phyloP scores from a whole-genome alignment of 768 basidiomycete species.

The Boletus bicolor region DNA sequence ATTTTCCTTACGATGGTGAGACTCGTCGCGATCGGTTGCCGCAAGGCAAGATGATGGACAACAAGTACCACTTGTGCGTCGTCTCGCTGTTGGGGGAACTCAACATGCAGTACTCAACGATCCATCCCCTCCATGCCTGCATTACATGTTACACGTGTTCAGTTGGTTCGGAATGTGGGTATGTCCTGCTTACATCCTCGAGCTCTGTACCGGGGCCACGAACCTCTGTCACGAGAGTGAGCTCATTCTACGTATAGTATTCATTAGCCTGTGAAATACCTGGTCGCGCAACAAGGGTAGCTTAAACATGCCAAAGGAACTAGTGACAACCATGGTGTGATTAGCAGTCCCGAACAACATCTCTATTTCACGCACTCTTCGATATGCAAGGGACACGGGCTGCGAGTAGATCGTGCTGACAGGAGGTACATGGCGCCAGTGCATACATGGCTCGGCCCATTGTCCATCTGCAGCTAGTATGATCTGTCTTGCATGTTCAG shows the following conservation, averaged over 20 bases:
- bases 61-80: constrained; percentile 48
- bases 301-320: too few relatives aligned
- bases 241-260: background rate
- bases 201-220: background rate
- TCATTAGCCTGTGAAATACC: background rate
- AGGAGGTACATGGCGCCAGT: background rate
- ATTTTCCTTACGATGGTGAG: constrained; percentile 58
- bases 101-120: too few relatives aligned
- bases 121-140: too few relatives aligned
- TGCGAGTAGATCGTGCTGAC: background rate
- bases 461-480: background rate
- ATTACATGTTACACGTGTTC: background rate
- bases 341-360: too few relatives aligned
- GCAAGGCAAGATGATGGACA: constrained; percentile 45
- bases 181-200: background rate
- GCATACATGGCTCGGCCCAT: background rate
- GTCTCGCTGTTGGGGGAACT: background rate
- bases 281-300: too few relatives aligned
- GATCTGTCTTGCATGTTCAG: background rate
- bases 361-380: background rate
- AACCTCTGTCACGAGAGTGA: background rate
- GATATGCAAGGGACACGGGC: too few relatives aligned
- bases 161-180: background rate
- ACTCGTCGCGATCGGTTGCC: constrained; percentile 43
- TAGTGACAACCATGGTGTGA: background rate